These are phyloP conservation scores for Russula olivacea DNA, from an alignment of 768 basidiomycete species.

Conservation along the genomic window DNA sequence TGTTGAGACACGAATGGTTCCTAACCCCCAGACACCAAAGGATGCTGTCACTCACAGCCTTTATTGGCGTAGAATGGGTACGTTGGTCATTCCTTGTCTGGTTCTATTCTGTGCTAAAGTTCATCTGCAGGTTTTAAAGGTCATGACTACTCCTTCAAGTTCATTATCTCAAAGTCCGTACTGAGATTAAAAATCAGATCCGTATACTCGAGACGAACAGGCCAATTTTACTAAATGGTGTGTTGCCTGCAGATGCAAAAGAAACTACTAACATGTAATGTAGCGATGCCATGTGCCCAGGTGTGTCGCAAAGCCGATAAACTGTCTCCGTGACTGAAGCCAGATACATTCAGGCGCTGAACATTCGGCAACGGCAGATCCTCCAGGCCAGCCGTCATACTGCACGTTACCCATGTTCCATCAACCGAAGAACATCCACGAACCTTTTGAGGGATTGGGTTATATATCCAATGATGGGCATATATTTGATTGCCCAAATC, in stretches of 20 bases:
- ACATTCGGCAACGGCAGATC: conserved; percentile 38
- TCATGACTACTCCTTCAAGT: conserved; percentile 19
- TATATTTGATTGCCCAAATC: conserved; percentile 48
- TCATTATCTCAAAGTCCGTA: neutral
- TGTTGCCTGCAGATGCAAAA: conserved; percentile 18
- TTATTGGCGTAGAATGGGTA: conserved; percentile 54
- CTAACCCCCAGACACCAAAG: conserved; percentile 44
- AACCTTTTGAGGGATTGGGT: conserved; percentile 33
- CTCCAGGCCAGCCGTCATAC: conserved; percentile 45
- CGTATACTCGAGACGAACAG: conserved; percentile 53
- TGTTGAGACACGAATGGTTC: conserved; percentile 38
- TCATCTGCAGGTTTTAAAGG: conserved; percentile 48
- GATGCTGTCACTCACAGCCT: conserved; percentile 50
- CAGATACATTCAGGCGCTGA: conserved; percentile 39
- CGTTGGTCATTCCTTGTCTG: conserved; percentile 18
- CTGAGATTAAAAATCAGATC: conserved; percentile 36
- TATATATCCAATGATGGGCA: conserved; percentile 56
- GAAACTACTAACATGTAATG: neutral
- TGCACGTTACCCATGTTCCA: conserved; percentile 54
- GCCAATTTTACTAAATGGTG: conserved; percentile 50
- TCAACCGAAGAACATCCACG: conserved; percentile 31
- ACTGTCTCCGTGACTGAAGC: neutral
- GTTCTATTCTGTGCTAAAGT: neutral
- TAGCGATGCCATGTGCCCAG: conserved; percentile 49
- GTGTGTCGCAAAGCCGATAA: conserved; percentile 27